Evolutionary conservation across 1,284 basidiomycete species (phyloP).

Genomic region (Sporisorium iseilematis-ciliati): DNA sequence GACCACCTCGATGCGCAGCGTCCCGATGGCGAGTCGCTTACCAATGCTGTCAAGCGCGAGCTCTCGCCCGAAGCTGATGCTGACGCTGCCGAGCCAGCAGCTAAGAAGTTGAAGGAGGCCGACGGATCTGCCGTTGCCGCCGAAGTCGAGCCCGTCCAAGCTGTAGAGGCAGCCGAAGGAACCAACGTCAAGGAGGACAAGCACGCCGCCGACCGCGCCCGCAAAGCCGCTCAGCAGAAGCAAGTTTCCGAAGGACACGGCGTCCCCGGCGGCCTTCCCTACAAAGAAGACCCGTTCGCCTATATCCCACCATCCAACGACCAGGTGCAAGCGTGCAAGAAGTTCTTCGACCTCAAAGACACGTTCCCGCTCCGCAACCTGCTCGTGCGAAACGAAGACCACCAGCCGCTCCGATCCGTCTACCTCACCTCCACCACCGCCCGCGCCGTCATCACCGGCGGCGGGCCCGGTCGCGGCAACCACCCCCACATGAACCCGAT

Average conservation of each 20-base stretch:
- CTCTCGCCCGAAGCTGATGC: slow-evolving; percentile 44
- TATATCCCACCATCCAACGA: slow-evolving; percentile 58
- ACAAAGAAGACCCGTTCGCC: slow-evolving; percentile 65
- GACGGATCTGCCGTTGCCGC: slow-evolving; percentile 10
- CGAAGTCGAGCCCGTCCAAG: slow-evolving; percentile 12
- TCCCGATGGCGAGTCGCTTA: slow-evolving; percentile 34
- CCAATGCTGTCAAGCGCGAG: slow-evolving; percentile 28
- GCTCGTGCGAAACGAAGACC: slow-evolving; percentile 87
- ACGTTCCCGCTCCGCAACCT: slow-evolving; percentile 82
- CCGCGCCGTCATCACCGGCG: slow-evolving; percentile 79
- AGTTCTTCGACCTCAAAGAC: slow-evolving; percentile 80
- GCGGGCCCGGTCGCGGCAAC: slow-evolving; percentile 72
- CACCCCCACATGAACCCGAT: slow-evolving; percentile 75
- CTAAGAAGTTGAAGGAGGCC: slow-evolving; percentile 53
- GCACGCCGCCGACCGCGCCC: slow-evolving; percentile 55
- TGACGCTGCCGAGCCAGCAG: slow-evolving; percentile 37
- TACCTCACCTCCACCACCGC: slow-evolving; percentile 90
- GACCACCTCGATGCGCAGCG: slow-evolving; percentile 48
- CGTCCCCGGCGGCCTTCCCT: slow-evolving; percentile 64
- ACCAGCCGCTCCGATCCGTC: slow-evolving; percentile 81
- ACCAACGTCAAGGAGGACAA: slow-evolving; percentile 57
- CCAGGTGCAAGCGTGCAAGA: slow-evolving; percentile 72
- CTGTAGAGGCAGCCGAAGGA: slow-evolving; percentile 17
- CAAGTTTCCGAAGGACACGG: slow-evolving; percentile 44
- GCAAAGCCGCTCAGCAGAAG: slow-evolving; percentile 47